Percentiles rank a stretch among this genome's conserved stretches.
Evolutionary conservation across 352 stramenopile genomes (phyloP).

Genomic region (Peronospora tabacina): DNA sequence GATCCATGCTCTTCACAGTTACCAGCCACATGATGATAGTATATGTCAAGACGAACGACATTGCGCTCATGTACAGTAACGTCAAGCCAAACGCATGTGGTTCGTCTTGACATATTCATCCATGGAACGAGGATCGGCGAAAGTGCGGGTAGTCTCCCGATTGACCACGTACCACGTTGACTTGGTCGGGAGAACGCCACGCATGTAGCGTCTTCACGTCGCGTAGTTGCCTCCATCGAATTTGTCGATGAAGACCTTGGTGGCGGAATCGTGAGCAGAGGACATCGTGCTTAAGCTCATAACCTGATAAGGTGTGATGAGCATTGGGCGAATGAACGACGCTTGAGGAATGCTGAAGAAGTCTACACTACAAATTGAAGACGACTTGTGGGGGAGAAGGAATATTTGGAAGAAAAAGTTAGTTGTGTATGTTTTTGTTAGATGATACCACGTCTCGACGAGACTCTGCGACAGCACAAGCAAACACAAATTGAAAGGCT

Average conservation of each 20-base stretch:
- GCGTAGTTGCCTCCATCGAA: constrained; percentile 1
- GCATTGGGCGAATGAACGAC: too few relatives aligned
- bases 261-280: constrained; percentile 8
- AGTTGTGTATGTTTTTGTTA: too few relatives aligned
- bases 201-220: constrained; percentile 3
- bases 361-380: too few relatives aligned
- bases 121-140: not conserved
- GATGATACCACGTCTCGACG: too few relatives aligned
- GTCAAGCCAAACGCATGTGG: constrained; percentile 24
- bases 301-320: too few relatives aligned
- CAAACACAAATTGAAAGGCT: too few relatives aligned
- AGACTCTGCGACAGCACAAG: too few relatives aligned
- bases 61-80: constrained; percentile 20
- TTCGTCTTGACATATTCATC: constrained; percentile 20
- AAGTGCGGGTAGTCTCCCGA: not conserved
- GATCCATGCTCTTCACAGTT: constrained; percentile 23
- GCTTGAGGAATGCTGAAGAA: too few relatives aligned
- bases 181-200: not conserved
- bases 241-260: constrained; percentile 15
- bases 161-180: not conserved
- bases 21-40: constrained; percentile 21
- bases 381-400: too few relatives aligned
- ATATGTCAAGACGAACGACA: too few relatives aligned
- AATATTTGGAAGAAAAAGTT: too few relatives aligned
- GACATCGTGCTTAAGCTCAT: constrained; percentile 19